Base-by-base conservation (phyloP, 192 early-diverging fungal genomes). In the Cetraspora pellucida region DNA sequence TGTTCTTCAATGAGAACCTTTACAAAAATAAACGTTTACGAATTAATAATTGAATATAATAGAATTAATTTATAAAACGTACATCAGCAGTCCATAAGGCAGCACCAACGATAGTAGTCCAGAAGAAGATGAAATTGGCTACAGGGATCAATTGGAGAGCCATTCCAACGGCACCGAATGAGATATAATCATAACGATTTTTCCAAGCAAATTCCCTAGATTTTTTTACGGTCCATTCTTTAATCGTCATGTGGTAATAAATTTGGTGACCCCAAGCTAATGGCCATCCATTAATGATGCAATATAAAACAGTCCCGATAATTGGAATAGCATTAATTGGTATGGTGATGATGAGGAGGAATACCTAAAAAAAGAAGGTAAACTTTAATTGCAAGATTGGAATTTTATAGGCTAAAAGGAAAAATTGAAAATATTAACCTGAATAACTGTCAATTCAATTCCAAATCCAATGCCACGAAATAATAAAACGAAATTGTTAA, bases 41-140 rank as follows among this genome's bases (percentile, higher is more conserved):
- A 37, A 37, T 37, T 3, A 37, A 37, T 3, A 37, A 37, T 37
- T 37, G 1, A 37, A 37, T 6, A 37, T 37, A 37, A 6, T 6
- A 37, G 0, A 37, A 7, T 37, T 37, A 37, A 37, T 1, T 37
- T 37, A 37, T 37, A 37, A 37, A 37, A 43, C 45, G 46, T 70
- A 70, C 68, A 52, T 70, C 68, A 70, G 68, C 44, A 28, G 68
- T 52, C 50, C 70, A 72, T 44, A 72, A 37, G 2, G 70, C 70
- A 13, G 70, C 70, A 70, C 89, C 90, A 13, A 92, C 86, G 37
- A 88, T 81, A 72, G 92, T 92, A 10, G 91, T 92, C 85, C 90
- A 91, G 77, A 89, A 82, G 60, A 92, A 93, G 5, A 93, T 10
- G 44, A 89, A 54, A 59, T 88, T 87, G 16, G 89, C 69, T 11